These are phyloP conservation scores for Glebionis coronaria DNA, from an alignment of 129 eudicot genomes.

Conservation along the genomic window DNA sequence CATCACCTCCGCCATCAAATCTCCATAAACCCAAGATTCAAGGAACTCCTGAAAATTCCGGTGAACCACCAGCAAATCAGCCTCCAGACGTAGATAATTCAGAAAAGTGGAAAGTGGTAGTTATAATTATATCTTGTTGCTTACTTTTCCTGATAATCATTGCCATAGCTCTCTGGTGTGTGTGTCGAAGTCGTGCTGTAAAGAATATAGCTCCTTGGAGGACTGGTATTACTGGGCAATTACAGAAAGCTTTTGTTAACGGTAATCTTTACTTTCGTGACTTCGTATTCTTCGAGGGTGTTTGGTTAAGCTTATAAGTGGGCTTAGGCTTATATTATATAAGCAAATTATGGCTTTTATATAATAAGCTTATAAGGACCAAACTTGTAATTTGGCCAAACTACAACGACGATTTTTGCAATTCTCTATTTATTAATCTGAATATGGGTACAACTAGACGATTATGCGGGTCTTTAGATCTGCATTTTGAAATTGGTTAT, in stretches of 20 bases:
- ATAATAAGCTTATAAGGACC: too few relatives aligned
- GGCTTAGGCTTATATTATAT: too few relatives aligned
- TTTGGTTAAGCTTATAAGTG: too few relatives aligned
- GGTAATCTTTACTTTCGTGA: constrained; percentile 33
- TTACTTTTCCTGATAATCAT: constrained; percentile 38
- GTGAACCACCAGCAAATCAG: constrained; percentile 20
- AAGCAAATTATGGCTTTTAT: too few relatives aligned
- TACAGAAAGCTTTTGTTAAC: constrained; percentile 86
- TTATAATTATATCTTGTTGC: constrained; percentile 36
- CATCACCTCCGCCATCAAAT: constrained; percentile 4
- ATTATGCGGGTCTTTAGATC: background rate
- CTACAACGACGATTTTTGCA: too few relatives aligned
- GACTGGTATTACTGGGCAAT: constrained; percentile 83
- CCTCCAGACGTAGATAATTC: constrained; percentile 12
- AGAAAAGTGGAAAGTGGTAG: constrained; percentile 41
- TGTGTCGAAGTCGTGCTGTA: constrained; percentile 59
- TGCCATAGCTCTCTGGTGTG: constrained; percentile 32
- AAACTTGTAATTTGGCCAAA: too few relatives aligned
- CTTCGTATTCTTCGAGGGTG: background rate
- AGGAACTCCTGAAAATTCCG: constrained; percentile 22
- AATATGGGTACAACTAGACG: background rate
- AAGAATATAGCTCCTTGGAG: constrained; percentile 74
- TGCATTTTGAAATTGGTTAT: background rate
- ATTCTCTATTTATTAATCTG: background rate
- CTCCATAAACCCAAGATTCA: constrained; percentile 18